phyloP scores from a whole-genome alignment of 805 yeast species.

The Yarrowia sp. region DNA sequence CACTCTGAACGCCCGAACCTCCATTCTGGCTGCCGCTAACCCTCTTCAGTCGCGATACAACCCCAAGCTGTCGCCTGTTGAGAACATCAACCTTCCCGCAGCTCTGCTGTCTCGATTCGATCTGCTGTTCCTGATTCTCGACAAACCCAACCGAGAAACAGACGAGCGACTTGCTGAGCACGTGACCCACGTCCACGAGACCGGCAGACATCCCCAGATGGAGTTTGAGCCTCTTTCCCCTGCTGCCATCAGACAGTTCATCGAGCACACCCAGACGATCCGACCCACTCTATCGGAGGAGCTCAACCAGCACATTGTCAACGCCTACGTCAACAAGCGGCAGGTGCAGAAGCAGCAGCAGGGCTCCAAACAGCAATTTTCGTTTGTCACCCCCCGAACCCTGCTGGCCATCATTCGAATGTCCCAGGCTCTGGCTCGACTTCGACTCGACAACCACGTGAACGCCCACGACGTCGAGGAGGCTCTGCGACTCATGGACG shows the following conservation, averaged over 20 bases:
- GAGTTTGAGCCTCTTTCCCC: conserved; percentile 80
- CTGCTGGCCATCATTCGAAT: conserved; percentile 87
- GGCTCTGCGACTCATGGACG: conserved; percentile 84
- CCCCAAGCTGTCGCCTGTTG: conserved; percentile 86
- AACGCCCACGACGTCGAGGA: conserved; percentile 88
- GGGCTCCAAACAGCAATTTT: conserved; percentile 73
- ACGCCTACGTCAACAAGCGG: conserved; percentile 86
- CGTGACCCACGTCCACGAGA: conserved; percentile 95
- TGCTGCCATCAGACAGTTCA: conserved; percentile 80
- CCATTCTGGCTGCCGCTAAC: conserved; percentile 98
- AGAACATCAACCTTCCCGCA: conserved; percentile 95
- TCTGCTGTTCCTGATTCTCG: conserved; percentile 82
- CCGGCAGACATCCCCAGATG: conserved; percentile 78
- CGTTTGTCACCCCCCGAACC: conserved; percentile 96
- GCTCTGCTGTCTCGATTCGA: conserved; percentile 96
- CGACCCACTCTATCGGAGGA: conserved; percentile 85
- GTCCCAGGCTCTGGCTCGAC: conserved; percentile 92
- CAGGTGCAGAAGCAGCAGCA: conserved; percentile 86
- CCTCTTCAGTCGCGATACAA: conserved; percentile 95
- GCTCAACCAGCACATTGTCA: conserved; percentile 86
- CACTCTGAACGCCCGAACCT: conserved; percentile 91
- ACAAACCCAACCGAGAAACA: conserved; percentile 76
- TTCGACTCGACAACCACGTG: conserved; percentile 79
- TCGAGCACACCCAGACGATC: conserved; percentile 81
- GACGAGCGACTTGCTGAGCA: conserved; percentile 91